Conservation (phyloP, 805 yeast genomes). For the Hanseniaspora lachancei region DNA sequence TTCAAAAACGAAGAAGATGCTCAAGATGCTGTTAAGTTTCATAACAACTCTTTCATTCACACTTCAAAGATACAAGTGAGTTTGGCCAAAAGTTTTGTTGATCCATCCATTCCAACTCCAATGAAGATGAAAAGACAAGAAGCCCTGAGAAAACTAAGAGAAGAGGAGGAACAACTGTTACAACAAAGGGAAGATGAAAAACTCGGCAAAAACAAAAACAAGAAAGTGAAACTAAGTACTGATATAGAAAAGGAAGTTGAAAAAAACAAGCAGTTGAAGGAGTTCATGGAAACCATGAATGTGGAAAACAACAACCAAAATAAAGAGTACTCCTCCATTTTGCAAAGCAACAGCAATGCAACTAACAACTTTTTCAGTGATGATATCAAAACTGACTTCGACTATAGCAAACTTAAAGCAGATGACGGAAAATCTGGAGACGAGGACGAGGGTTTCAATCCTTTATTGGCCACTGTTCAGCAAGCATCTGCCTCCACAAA, state of each 20-base stretch:
- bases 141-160: conserved; percentile 33
- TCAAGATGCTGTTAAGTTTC: conserved; percentile 58
- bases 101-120: conserved; percentile 64
- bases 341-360: conserved; percentile 37
- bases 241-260: conserved; percentile 49
- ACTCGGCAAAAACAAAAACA: conserved; percentile 25
- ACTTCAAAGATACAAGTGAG: conserved; percentile 70
- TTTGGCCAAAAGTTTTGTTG: conserved; percentile 74
- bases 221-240: conserved; percentile 18
- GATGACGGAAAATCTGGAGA: conserved; percentile 14
- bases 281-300: conserved; percentile 71
- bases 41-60: conserved; percentile 66
- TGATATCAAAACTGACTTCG: conserved; percentile 31
- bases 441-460: conserved; percentile 27
- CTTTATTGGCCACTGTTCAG: conserved; percentile 31
- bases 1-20: conserved; percentile 67
- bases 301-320: conserved; percentile 44
- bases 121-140: conserved; percentile 42
- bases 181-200: conserved; percentile 31
- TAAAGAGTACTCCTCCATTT: conserved; percentile 35
- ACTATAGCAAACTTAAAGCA: conserved; percentile 9
- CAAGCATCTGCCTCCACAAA: conserved; percentile 20
- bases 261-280: conserved; percentile 55
- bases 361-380: conserved; percentile 1
- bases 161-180: conserved; percentile 37